phyloP scores from a whole-genome alignment of 495 filamentous ascomycete genomes.

The Xylaria palmicola region DNA sequence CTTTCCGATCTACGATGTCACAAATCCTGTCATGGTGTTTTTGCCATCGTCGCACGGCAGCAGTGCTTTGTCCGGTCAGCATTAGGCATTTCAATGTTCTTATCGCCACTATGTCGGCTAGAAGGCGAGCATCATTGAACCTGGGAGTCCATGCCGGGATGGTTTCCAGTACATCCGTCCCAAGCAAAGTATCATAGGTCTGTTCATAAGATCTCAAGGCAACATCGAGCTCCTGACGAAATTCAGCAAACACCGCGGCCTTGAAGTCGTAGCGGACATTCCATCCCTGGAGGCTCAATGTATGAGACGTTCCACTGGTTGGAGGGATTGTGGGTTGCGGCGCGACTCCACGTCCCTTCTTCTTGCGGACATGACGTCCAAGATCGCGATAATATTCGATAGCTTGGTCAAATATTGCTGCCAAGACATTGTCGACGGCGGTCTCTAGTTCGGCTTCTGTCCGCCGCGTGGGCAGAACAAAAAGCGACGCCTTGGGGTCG shows the following conservation, averaged over 20 bases:
- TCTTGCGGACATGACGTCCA: conserved; percentile 82
- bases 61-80: conserved; percentile 69
- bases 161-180: conserved; percentile 77
- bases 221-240: conserved; percentile 83
- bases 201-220: conserved; percentile 79
- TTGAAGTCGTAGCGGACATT: conserved; percentile 92
- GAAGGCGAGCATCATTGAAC: conserved; percentile 80
- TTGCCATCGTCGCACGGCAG: conserved; percentile 74
- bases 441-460: conserved; percentile 58
- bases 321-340: conserved; percentile 84
- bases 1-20: conserved; percentile 75
- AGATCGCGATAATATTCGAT: conserved; percentile 89
- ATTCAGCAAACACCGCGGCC: conserved; percentile 83
- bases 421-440: conserved; percentile 60
- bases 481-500: conserved; percentile 72
- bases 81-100: conserved; percentile 77
- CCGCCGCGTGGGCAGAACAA: conserved; percentile 48
- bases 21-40: conserved; percentile 66
- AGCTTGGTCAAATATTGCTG: conserved; percentile 61
- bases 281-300: conserved; percentile 82
- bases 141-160: conserved; percentile 83
- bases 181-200: conserved; percentile 78
- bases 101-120: conserved; percentile 77
- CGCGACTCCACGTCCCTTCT: conserved; percentile 68
- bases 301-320: conserved; percentile 77